Evolutionary conservation across 805 yeast species (phyloP).

Genomic region (Teunomyces lycoperdinae): DNA sequence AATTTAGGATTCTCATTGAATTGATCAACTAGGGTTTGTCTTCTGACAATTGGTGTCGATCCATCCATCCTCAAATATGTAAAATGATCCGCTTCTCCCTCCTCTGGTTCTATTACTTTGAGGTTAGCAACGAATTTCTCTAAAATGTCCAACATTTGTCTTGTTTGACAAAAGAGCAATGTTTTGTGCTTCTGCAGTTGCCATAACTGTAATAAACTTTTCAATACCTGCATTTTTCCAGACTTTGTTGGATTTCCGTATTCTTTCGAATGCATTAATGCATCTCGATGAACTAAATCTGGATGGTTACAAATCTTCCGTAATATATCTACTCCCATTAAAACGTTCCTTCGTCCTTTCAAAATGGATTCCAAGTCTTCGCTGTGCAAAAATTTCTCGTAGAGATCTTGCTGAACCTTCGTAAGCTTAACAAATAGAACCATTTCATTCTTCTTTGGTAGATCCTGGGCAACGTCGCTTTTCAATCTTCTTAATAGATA

Average conservation of each 20-base stretch:
- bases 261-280: slow-evolving; percentile 29
- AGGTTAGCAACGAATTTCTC: slow-evolving; percentile 57
- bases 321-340: slow-evolving; percentile 85
- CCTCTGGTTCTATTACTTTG: slow-evolving; percentile 21
- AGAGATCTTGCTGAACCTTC: slow-evolving; percentile 66
- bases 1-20: slow-evolving; percentile 64
- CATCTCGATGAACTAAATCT: slow-evolving; percentile 60
- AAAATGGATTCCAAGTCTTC: slow-evolving; percentile 71
- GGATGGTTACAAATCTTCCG: slow-evolving; percentile 97
- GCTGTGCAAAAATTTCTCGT: slow-evolving; percentile 70
- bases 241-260: slow-evolving; percentile 60
- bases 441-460: slow-evolving; percentile 91
- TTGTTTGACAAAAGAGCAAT: slow-evolving; percentile 85
- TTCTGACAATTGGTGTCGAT: slow-evolving; percentile 68
- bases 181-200: slow-evolving; percentile 71
- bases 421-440: slow-evolving; percentile 90
- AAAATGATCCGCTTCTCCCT: slow-evolving; percentile 17
- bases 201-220: slow-evolving; percentile 75
- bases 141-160: slow-evolving; percentile 88
- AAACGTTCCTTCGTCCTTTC: slow-evolving; percentile 73
- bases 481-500: slow-evolving; percentile 84
- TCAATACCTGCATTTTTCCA: slow-evolving; percentile 90
- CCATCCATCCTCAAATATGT: slow-evolving; percentile 90
- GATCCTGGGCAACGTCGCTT: slow-evolving; percentile 90
- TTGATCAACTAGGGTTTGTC: slow-evolving; percentile 78